Evolutionary conservation across 805 yeast genomes (phyloP).

Genomic region (Candida maesae): DNA sequence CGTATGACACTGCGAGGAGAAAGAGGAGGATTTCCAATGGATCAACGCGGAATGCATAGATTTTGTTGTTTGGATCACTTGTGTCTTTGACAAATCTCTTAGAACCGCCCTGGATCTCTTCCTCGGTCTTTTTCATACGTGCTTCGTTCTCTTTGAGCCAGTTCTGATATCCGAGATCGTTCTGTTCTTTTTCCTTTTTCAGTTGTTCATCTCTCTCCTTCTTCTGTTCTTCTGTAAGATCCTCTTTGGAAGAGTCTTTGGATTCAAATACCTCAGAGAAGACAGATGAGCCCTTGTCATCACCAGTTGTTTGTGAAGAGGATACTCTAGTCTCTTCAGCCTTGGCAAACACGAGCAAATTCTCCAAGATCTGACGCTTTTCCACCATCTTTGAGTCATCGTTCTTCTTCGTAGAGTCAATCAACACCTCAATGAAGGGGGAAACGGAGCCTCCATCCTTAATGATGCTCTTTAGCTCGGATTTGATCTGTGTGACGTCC

Average conservation of each 20-base stretch:
- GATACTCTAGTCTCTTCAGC: slow-evolving; percentile 9
- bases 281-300: slow-evolving; percentile 8
- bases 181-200: slow-evolving; percentile 11
- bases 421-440: slow-evolving; percentile 16
- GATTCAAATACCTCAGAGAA: slow-evolving; percentile 12
- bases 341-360: slow-evolving; percentile 11
- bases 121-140: slow-evolving; percentile 17
- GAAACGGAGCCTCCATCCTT: slow-evolving; percentile 17
- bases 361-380: slow-evolving; percentile 12
- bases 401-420: slow-evolving; percentile 9
- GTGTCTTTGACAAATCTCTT: slow-evolving; percentile 25
- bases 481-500: slow-evolving; percentile 10
- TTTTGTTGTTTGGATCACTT: slow-evolving; percentile 30
- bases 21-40: slow-evolving; percentile 33
- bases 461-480: slow-evolving; percentile 12
- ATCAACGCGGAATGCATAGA: slow-evolving; percentile 31
- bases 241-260: not conserved
- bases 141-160: slow-evolving; percentile 18
- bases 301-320: no score
- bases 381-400: slow-evolving; percentile 4
- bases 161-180: slow-evolving; percentile 7
- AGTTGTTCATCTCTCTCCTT: slow-evolving; percentile 11
- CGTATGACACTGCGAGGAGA: slow-evolving; percentile 30
- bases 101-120: slow-evolving; percentile 9
- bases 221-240: not conserved